phyloP scores from a whole-genome alignment of 306 rosid genomes.

The Pyrus communis region DNA sequence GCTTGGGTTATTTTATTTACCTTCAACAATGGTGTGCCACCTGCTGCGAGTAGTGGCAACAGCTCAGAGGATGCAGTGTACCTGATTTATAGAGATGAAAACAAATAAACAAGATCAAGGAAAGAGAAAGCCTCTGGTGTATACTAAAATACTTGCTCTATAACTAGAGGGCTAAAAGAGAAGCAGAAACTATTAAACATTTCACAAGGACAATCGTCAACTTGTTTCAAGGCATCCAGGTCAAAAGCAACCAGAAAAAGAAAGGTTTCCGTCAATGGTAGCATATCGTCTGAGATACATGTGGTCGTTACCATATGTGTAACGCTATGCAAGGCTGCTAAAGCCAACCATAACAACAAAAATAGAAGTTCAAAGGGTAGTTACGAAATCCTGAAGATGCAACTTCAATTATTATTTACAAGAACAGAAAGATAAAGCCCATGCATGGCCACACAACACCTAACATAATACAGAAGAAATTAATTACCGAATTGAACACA shows the following conservation, averaged over 20 bases:
- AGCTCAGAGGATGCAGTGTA: constrained; percentile 91
- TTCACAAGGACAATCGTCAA: not conserved
- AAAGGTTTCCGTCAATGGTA: not conserved
- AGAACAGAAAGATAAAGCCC: not conserved
- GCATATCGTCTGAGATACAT: not conserved
- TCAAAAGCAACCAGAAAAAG: constrained; percentile 3
- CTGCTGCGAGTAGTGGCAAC: constrained; percentile 80
- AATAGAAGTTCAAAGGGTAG: not conserved
- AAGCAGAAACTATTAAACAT: not conserved
- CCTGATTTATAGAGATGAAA: constrained; percentile 35
- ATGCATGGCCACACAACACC: not conserved
- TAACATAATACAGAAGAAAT: not conserved
- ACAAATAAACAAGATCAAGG: constrained; percentile 1
- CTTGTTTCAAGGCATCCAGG: constrained; percentile 7
- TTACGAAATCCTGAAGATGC: not conserved
- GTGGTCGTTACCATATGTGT: not conserved
- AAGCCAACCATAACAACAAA: not conserved
- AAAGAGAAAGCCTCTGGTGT: not conserved
- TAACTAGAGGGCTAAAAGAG: not conserved
- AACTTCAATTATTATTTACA: not conserved
- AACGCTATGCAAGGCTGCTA: not conserved
- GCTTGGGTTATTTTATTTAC: constrained; percentile 67
- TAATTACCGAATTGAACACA: not conserved
- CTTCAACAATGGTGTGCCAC: constrained; percentile 67
- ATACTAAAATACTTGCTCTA: not conserved